Evolutionary conservation across 2,329 filamentous ascomycete genomes (phyloP).

Genomic region (Lasiodiplodia sp.): DNA sequence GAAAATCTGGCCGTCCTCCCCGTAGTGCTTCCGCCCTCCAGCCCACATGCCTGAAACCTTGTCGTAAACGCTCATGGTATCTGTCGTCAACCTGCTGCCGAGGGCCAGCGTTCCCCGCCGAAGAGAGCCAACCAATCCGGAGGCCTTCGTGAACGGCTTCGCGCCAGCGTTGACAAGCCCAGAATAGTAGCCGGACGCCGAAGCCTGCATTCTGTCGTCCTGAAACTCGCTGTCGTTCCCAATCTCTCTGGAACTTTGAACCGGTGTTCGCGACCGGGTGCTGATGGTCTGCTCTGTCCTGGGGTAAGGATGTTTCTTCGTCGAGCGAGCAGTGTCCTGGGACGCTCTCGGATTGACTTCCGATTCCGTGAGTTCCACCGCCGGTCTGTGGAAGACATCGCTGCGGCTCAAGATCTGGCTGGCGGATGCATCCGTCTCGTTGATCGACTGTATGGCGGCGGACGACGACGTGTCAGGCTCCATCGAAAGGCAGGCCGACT

Average conservation of each 20-base stretch:
- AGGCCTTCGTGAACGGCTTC: slow-evolving; percentile 84
- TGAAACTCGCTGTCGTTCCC: slow-evolving; percentile 17
- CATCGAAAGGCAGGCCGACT: slow-evolving; percentile 18
- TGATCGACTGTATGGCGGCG: slow-evolving; percentile 65
- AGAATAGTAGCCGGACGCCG: slow-evolving; percentile 43
- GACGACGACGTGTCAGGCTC: slow-evolving; percentile 71
- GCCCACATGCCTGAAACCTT: slow-evolving; percentile 98
- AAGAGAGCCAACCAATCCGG: slow-evolving; percentile 82
- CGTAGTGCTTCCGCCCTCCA: slow-evolving; percentile 88
- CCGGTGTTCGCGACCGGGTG: slow-evolving; percentile 19
- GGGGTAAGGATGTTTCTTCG: slow-evolving; percentile 16
- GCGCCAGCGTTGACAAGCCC: slow-evolving; percentile 68
- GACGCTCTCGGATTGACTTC: slow-evolving; percentile 35
- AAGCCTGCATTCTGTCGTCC: slow-evolving; percentile 24
- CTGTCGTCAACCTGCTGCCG: slow-evolving; percentile 81
- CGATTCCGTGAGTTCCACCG: slow-evolving; percentile 46
- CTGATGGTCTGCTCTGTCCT: slow-evolving; percentile 21
- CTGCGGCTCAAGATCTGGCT: slow-evolving; percentile 90
- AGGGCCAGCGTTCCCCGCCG: slow-evolving; percentile 80
- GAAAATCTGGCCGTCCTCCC: slow-evolving; percentile 68
- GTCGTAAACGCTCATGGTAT: slow-evolving; percentile 95
- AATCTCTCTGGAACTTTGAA: slow-evolving; percentile 17
- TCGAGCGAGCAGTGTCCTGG: slow-evolving; percentile 49
- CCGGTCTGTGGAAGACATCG: slow-evolving; percentile 85
- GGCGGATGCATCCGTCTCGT: slow-evolving; percentile 79